These are phyloP conservation scores for Chromosphaera perkinsii DNA, from an alignment of 208 protist species.

Conservation along the genomic window DNA sequence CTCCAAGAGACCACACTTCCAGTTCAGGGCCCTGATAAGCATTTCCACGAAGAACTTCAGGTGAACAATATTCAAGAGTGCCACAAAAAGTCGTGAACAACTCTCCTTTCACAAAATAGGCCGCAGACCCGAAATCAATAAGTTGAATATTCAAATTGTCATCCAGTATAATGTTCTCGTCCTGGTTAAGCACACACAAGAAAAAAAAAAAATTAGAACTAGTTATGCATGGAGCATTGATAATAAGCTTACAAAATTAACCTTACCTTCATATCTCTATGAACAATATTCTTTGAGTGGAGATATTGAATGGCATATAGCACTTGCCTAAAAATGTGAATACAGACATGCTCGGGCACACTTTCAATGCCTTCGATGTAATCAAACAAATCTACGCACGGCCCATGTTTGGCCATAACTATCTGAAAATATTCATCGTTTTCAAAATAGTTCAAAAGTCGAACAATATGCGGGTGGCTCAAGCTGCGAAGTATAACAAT, in stretches of 20 bases:
- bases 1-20: conserved; percentile 24
- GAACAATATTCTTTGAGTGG: conserved; percentile 40
- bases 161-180: conserved; percentile 43
- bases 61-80: conserved; percentile 25
- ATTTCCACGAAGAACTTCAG: conserved; percentile 21
- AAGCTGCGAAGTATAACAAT: not conserved
- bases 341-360: not conserved
- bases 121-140: conserved; percentile 45
- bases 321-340: conserved; percentile 30
- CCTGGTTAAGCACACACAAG: conserved; percentile 2
- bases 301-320: conserved; percentile 44
- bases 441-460: conserved; percentile 1
- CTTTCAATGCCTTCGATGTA: conserved; percentile 19
- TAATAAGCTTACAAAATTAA: not conserved
- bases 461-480: conserved; percentile 8
- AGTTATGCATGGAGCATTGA: not conserved
- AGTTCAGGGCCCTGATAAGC: conserved; percentile 17
- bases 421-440: conserved; percentile 20
- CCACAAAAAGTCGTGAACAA: conserved; percentile 26
- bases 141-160: conserved; percentile 43
- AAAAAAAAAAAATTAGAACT: not conserved
- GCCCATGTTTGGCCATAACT: conserved; percentile 7
- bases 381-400: conserved; percentile 16
- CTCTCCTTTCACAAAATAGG: not conserved
- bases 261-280: conserved; percentile 51